These are phyloP conservation scores for Andrographis paniculata DNA, from an alignment of 305 asterid species.

Conservation along the genomic window DNA sequence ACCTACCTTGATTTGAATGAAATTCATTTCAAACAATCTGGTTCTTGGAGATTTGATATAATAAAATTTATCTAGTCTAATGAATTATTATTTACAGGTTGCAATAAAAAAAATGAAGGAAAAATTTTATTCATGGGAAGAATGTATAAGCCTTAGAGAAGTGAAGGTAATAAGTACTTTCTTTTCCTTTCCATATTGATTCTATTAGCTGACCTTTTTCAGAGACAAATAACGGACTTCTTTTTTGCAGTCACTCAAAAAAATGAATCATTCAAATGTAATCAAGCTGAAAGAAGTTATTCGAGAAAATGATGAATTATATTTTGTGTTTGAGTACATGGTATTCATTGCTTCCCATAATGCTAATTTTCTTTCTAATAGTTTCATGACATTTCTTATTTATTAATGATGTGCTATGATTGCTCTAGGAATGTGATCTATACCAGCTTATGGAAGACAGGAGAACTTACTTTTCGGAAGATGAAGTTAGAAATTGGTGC, in stretches of 20 bases:
- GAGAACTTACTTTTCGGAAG: constrained; percentile 50
- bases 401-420: constrained; percentile 7
- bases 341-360: constrained; percentile 30
- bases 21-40: not conserved
- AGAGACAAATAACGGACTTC: constrained; percentile 11
- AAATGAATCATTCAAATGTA: constrained; percentile 82
- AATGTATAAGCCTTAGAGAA: constrained; percentile 94
- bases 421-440: constrained; percentile 61
- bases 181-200: constrained; percentile 3
- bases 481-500: constrained; percentile 82
- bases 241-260: constrained; percentile 73
- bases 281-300: constrained; percentile 97
- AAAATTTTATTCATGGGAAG: constrained; percentile 93
- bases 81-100: constrained; percentile 40
- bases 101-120: constrained; percentile 95
- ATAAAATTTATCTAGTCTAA: not conserved
- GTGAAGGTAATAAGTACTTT: constrained; percentile 55
- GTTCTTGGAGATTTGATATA: no score
- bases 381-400: no score
- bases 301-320: constrained; percentile 77
- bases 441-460: constrained; percentile 84
- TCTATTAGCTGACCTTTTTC: no score
- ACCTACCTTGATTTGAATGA: not conserved
- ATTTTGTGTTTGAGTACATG: constrained; percentile 93
- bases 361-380: no score